Percentiles rank a stretch among this genome's conserved stretches.
These are phyloP conservation scores for Acmispon strigosus DNA, from an alignment of 306 rosid species.

Conservation along the genomic window DNA sequence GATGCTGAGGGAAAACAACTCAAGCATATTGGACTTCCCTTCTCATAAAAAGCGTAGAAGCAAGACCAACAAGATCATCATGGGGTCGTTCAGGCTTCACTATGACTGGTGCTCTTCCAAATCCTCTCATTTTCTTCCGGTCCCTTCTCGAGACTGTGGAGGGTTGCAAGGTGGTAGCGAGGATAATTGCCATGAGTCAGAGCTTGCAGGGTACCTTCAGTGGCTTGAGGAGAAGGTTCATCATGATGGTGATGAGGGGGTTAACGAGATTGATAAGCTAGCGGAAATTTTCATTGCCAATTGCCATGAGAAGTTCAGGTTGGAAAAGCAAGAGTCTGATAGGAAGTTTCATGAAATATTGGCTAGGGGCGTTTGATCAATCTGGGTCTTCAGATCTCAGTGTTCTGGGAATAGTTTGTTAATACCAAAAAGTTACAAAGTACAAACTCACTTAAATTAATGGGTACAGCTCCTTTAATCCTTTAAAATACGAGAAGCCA, in stretches of 20 bases:
- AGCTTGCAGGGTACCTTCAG: constrained; percentile 67
- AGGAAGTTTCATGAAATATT: constrained; percentile 77
- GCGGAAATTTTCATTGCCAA: constrained; percentile 79
- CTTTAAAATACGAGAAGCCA: too few relatives aligned
- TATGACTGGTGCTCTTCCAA: constrained; percentile 78
- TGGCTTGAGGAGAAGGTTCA: constrained; percentile 74
- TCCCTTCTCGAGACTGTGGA: constrained; percentile 41
- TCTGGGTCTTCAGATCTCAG: too few relatives aligned
- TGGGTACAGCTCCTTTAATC: too few relatives aligned
- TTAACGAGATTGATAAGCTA: constrained; percentile 48
- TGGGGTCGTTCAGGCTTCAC: constrained; percentile 88
- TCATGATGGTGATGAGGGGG: background rate
- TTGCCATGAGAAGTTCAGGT: constrained; percentile 69
- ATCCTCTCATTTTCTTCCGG: constrained; percentile 51
- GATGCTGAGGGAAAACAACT: constrained; percentile 24
- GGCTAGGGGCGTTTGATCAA: constrained; percentile 46
- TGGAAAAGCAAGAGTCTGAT: constrained; percentile 89
- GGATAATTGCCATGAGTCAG: constrained; percentile 14
- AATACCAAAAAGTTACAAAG: too few relatives aligned
- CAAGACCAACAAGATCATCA: constrained; percentile 35
- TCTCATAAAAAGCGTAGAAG: constrained; percentile 3
- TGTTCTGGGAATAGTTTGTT: too few relatives aligned
- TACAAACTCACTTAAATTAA: too few relatives aligned
- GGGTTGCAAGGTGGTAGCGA: constrained; percentile 19
- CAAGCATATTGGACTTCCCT: constrained; percentile 10